Conservation (phyloP, 768 basidiomycete genomes). For the Pulveroboletus sp. region DNA sequence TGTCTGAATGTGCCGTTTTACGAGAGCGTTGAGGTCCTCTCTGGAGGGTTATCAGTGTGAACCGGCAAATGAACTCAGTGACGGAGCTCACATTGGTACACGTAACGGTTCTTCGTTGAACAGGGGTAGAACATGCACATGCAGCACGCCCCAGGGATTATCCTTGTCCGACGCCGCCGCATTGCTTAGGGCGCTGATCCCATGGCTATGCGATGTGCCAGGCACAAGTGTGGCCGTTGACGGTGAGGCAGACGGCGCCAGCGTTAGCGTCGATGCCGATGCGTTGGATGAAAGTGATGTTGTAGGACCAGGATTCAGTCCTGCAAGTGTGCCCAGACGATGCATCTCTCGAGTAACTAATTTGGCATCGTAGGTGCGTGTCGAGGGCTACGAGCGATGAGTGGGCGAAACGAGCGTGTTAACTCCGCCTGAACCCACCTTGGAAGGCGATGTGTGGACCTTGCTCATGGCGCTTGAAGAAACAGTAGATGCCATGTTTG, state of each 20-base stretch:
- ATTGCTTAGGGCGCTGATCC: slow-evolving; percentile 16
- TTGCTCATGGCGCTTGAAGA: slow-evolving; percentile 27
- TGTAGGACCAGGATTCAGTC: slow-evolving; percentile 43
- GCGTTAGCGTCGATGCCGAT: slow-evolving; percentile 42
- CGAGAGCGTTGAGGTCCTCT: slow-evolving; percentile 84
- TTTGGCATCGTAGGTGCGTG: slow-evolving; percentile 75
- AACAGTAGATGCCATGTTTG: slow-evolving; percentile 26
- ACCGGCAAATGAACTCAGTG: neutral
- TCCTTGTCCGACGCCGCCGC: slow-evolving; percentile 44
- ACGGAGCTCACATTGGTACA: slow-evolving; percentile 64
- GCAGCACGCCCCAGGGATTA: slow-evolving; percentile 75
- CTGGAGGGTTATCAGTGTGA: slow-evolving; percentile 35
- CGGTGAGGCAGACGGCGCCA: slow-evolving; percentile 36
- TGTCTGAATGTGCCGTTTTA: slow-evolving; percentile 70
- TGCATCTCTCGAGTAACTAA: slow-evolving; percentile 84
- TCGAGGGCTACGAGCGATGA: slow-evolving; percentile 42
- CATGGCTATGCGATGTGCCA: slow-evolving; percentile 33
- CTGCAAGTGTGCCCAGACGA: slow-evolving; percentile 61
- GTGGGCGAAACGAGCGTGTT: slow-evolving; percentile 6
- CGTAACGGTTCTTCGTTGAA: slow-evolving; percentile 89
- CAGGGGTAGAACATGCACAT: slow-evolving; percentile 82
- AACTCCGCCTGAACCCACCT: slow-evolving; percentile 29
- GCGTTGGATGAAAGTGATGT: slow-evolving; percentile 40
- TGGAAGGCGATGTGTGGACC: slow-evolving; percentile 31
- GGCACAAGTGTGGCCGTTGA: slow-evolving; percentile 30